Evolutionary conservation across 352 stramenopile genomes (phyloP).

Genomic region (Pythium dissotocum): DNA sequence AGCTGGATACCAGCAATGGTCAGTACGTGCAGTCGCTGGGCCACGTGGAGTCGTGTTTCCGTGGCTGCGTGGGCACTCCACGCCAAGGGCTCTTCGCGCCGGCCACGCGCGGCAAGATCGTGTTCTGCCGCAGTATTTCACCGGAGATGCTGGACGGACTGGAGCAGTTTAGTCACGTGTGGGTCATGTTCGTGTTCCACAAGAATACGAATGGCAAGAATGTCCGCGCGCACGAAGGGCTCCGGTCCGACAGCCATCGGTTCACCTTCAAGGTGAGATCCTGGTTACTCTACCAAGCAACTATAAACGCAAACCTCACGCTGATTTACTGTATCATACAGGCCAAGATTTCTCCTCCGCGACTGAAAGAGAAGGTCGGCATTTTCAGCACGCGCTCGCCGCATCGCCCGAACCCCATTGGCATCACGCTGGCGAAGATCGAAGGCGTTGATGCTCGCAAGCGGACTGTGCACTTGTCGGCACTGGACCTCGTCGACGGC

Average conservation of each 20-base stretch:
- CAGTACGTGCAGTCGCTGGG: slow-evolving; percentile 83
- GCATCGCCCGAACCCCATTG: slow-evolving; percentile 96
- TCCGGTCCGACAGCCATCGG: slow-evolving; percentile 71
- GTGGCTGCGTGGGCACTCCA: slow-evolving; percentile 72
- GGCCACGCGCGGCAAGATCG: slow-evolving; percentile 65
- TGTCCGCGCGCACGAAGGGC: slow-evolving; percentile 51
- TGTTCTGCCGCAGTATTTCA: slow-evolving; percentile 81
- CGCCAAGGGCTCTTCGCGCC: slow-evolving; percentile 80
- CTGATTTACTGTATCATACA: slow-evolving; percentile 14
- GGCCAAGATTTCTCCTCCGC: slow-evolving; percentile 71
- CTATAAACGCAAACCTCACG: too few relatives aligned
- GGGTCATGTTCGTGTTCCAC: slow-evolving; percentile 90
- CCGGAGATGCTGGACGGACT: slow-evolving; percentile 73
- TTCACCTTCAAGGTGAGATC: slow-evolving; percentile 57
- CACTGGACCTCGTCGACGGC: slow-evolving; percentile 93
- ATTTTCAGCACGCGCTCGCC: slow-evolving; percentile 96
- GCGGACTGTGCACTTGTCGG: slow-evolving; percentile 77
- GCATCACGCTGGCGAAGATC: slow-evolving; percentile 89
- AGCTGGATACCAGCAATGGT: slow-evolving; percentile 74
- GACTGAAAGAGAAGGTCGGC: slow-evolving; percentile 82
- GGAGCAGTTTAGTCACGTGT: slow-evolving; percentile 84
- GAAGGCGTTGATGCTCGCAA: slow-evolving; percentile 67
- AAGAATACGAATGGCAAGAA: slow-evolving; percentile 90
- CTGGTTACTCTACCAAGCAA: not conserved
- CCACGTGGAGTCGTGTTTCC: slow-evolving; percentile 77